Evolutionary conservation across 2,329 filamentous ascomycete genomes (phyloP), one percentile per base, ranked within the genome.

Genomic region (Diplodia seriata): DNA sequence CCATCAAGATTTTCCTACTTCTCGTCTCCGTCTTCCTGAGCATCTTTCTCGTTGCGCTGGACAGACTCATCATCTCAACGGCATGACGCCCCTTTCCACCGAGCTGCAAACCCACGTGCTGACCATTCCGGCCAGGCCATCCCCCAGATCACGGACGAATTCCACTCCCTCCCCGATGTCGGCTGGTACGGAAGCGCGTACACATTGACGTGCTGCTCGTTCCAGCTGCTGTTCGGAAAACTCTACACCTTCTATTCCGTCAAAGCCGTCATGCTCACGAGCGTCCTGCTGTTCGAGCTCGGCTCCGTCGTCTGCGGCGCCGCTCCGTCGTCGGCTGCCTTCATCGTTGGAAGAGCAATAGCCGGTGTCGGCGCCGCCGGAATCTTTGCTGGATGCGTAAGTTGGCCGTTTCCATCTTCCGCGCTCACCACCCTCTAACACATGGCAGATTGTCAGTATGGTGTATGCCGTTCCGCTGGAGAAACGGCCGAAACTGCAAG

Each of bases 311-410:
- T 87, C n/a, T 87, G 84, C 70, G 85, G 49, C 75, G 65, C 40
- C 29, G 49, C 23, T 3, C 49, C 62, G 1, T 15, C 26, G 3
- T 26, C 23, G 14, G 9, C 50, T 15, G 14, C 49, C 31, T 66
- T 86, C 38, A 85, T 86, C 71, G 75, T 85, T 51, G 85, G 85
- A 14, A 79, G 85, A 65, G 83, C 82, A 0, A 75, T 86, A 53
- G 78, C 83, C 36, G 85, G 85, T 66, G 71, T 85, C 0, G 85
- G 84, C 9, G 79, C 78, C 15, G 83, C 83, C 31, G 85, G 84
- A 33, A 81, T 86, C 69, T 84, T 82, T 71, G 76, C 74, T 85
- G 0, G 70, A 0, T 78, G 78, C 3, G 75, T 87, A 69, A 86
- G 51, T 80, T 4, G 85, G 5, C 87, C 43, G 73, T 86, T 20